Evolutionary conservation across 2,329 filamentous ascomycete species (phyloP), one percentile per base, ranked within the genome.

Genomic region (Alternaria sp.): DNA sequence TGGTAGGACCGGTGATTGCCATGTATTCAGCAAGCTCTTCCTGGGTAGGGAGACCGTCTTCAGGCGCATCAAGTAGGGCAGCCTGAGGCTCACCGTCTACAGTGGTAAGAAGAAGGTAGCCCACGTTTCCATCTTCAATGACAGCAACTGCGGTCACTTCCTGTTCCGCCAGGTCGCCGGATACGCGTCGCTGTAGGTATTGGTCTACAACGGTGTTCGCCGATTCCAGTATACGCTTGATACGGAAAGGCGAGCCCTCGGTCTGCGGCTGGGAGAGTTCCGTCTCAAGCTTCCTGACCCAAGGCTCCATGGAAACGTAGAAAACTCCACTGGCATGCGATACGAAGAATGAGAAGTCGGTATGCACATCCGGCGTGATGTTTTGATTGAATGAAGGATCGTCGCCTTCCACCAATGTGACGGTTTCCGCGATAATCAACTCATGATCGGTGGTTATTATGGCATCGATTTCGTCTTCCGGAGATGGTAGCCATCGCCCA

Each of bases 401-500:
- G 7, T 72, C 63, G n/a, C 67, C 67, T 11, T 66, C 59, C 4
- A 63, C 66, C 43, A 70, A 51, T 11, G 77, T 71, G 27, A 83
- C 70, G 0, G 79, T 83, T 59, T 84, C 82, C 25, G 81, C 78
- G 3, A 83, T 66, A 22, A 76, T 60, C 20, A 79, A 64, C 27
- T 69, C 69, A 45, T 78, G 75, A 10, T 73, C 71, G 14, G 61
- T 48, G 14, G 61, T 45, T 46, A 73, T 66, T 30, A 60, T 41
- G 3, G 60, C 30, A 11, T 67, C 63, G 22, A 63, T 62, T n/a
- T 72, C 68, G 28, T 72, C 64, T 65, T 73, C 68, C 51, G 76
- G 74, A 16, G 77, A 73, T 20, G 87, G 87, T 8, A 90, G 81
- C 88, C 88, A 90, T 68, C 87, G 85, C 8, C 85, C 87, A 66